Evolutionary conservation across 768 basidiomycete species (phyloP).

Genomic region (Arthromyces matolae): DNA sequence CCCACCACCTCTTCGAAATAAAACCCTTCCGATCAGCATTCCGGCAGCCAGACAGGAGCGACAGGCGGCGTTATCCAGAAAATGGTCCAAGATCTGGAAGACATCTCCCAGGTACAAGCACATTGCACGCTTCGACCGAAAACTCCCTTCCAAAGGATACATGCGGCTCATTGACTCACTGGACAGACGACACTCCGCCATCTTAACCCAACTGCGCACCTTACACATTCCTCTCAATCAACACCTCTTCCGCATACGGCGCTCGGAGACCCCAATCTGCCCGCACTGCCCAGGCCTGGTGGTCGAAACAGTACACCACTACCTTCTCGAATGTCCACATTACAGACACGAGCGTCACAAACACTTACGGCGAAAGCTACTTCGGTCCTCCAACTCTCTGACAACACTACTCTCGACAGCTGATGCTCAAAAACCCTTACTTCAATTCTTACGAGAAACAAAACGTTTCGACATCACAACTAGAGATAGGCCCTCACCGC

Average conservation of each 20-base stretch:
- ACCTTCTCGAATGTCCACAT: neutral
- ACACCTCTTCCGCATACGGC: neutral
- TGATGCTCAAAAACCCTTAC: too few species aligned
- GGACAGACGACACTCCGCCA: neutral
- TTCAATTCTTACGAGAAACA: neutral
- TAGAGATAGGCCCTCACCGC: too few species aligned
- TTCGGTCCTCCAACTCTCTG: neutral
- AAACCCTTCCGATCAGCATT: neutral
- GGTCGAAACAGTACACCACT: neutral
- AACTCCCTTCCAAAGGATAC: neutral
- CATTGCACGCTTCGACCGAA: neutral
- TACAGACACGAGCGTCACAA: neutral
- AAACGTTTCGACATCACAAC: neutral
- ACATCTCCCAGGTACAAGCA: neutral
- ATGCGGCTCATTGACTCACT: neutral
- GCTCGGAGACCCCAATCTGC: neutral
- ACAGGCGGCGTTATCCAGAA: neutral
- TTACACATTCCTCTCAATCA: slow-evolving; percentile 1
- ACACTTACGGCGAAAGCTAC: neutral
- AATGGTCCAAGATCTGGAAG: neutral
- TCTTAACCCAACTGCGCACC: neutral
- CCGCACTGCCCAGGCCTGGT: neutral
- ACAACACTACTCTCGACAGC: neutral
- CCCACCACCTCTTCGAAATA: neutral
- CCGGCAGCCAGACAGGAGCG: neutral